phyloP scores from a whole-genome alignment of 2,329 filamentous ascomycete species.

The Incumbomyces lentus region DNA sequence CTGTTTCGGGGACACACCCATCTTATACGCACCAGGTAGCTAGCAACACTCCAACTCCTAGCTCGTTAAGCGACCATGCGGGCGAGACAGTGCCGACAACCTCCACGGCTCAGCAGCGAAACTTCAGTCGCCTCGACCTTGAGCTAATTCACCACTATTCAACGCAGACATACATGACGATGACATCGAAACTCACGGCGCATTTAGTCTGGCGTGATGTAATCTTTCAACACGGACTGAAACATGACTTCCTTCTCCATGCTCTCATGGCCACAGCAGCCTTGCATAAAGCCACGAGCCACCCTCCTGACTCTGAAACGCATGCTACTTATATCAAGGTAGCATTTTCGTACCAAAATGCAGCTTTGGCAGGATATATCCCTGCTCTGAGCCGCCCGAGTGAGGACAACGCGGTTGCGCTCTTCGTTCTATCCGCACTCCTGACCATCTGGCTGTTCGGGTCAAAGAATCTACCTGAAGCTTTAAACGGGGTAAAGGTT shows the following conservation, averaged over 20 bases:
- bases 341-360: constrained; percentile 19
- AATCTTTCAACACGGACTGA: constrained; percentile 31
- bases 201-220: constrained; percentile 30
- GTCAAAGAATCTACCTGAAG: constrained; percentile 18
- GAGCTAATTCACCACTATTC: constrained; percentile 37
- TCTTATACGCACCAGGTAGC: constrained; percentile 10
- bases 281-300: constrained; percentile 29
- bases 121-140: constrained; percentile 28
- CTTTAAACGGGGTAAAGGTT: constrained; percentile 16
- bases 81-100: constrained; percentile 3
- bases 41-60: constrained; percentile 13
- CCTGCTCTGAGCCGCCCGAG: constrained; percentile 17
- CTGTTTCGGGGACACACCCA: constrained; percentile 10
- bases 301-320: constrained; percentile 15
- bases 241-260: constrained; percentile 33
- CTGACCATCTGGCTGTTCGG: constrained; percentile 21
- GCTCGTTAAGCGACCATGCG: constrained; percentile 11
- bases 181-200: constrained; percentile 17
- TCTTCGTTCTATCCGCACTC: constrained; percentile 18
- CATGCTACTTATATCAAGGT: constrained; percentile 20
- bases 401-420: constrained; percentile 18
- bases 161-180: constrained; percentile 28
- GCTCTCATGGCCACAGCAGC: constrained; percentile 32
- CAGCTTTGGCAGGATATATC: constrained; percentile 18
- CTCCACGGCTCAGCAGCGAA: constrained; percentile 3